A percentile compares a stretch with the other conserved stretches of the same genome.
phyloP scores from a whole-genome alignment of 805 yeast species.

The Teunomyces cretensis region DNA sequence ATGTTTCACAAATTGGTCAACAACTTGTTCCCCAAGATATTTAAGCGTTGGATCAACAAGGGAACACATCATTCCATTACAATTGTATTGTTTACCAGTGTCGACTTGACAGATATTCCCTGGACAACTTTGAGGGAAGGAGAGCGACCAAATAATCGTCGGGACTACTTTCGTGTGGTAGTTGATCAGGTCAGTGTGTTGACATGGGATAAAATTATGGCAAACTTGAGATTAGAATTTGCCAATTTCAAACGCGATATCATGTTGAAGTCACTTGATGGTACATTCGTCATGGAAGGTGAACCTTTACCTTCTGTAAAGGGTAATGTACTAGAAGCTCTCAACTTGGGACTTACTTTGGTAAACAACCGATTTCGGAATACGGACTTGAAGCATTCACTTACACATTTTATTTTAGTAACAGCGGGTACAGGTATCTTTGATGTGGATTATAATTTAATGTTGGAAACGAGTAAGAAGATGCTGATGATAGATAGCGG shows the following conservation, averaged over 20 bases:
- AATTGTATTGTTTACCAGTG: conserved; percentile 81
- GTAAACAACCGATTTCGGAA: conserved; percentile 76
- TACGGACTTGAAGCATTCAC: conserved; percentile 83
- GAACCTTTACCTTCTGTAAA: conserved; percentile 81
- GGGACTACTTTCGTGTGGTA: conserved; percentile 87
- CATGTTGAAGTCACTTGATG: conserved; percentile 40
- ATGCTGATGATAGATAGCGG: conserved; percentile 79
- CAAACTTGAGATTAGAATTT: conserved; percentile 78
- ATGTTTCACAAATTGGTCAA: conserved; percentile 90
- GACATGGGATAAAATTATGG: conserved; percentile 92
- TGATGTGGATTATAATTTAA: conserved; percentile 81
- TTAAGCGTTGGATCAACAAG: conserved; percentile 80
- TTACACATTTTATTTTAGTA: conserved; percentile 83
- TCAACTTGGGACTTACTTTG: conserved; percentile 77
- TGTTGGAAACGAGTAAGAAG: conserved; percentile 72
- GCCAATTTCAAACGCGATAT: conserved; percentile 78
- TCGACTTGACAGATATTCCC: conserved; percentile 55
- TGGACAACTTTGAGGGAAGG: conserved; percentile 68
- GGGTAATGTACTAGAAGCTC: conserved; percentile 85
- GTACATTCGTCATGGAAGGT: conserved; percentile 17
- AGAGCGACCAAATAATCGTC: conserved; percentile 62
- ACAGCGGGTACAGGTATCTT: conserved; percentile 93
- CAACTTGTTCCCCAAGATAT: conserved; percentile 86
- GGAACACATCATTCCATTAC: conserved; percentile 91
- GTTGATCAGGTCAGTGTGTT: conserved; percentile 90